These are phyloP conservation scores for Xylaria arbuscula DNA, from an alignment of 2,329 filamentous ascomycete species.

Conservation along the genomic window DNA sequence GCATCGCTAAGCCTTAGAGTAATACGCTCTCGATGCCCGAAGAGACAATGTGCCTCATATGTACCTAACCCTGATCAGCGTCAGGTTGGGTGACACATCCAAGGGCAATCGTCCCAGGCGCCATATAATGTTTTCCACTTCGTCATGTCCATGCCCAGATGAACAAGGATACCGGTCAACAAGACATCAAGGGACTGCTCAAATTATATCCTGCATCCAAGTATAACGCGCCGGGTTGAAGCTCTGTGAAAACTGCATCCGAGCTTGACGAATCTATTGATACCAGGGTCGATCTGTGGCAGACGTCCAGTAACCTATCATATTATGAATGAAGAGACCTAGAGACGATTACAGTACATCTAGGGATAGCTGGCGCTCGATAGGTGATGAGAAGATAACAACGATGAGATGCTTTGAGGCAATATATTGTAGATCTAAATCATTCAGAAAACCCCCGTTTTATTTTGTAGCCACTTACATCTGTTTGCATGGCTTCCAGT, in stretches of 20 bases:
- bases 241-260: conserved; percentile 5
- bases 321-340: conserved; percentile 3
- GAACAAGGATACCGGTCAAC: conserved; percentile 2
- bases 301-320: neutral
- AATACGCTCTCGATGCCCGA: neutral
- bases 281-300: neutral
- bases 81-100: conserved; percentile 15
- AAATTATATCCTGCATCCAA: neutral
- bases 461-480: conserved; percentile 14
- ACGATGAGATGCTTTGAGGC: neutral
- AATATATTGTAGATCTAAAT: neutral
- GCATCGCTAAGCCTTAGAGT: neutral
- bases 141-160: conserved; percentile 2
- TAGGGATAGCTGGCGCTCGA: neutral
- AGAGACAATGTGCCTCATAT: neutral
- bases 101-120: conserved; percentile 24
- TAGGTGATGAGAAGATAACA: neutral
- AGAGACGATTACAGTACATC: neutral
- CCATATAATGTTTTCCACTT: conserved; percentile 17
- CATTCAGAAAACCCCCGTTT: neutral
- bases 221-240: conserved; percentile 10
- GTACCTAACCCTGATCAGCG: conserved; percentile 7
- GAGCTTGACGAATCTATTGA: neutral
- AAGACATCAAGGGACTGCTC: neutral
- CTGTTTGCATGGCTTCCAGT: neutral